Conservation (phyloP, 306 rosid species). For the Hippophae gyantsensis region DNA sequence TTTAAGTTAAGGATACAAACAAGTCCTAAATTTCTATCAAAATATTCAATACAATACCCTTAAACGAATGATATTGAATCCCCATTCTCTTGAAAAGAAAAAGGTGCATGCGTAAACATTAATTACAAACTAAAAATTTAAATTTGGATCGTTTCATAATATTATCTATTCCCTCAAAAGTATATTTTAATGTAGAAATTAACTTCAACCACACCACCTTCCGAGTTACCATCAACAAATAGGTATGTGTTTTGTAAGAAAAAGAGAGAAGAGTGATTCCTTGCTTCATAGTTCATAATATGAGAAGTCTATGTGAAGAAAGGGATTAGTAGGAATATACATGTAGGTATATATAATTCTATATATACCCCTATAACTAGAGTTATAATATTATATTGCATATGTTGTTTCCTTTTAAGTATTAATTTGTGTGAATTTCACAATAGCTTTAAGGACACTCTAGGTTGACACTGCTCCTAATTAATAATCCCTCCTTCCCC, state of each 20-base stretch:
- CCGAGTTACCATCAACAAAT: background rate
- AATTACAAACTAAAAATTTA: no score
- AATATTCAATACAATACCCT: no score
- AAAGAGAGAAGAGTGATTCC: slow-evolving; percentile 19
- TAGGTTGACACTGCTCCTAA: slow-evolving; percentile 50
- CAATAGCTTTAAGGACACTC: slow-evolving; percentile 57
- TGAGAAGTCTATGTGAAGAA: slow-evolving; percentile 41
- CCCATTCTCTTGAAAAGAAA: no score
- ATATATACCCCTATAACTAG: background rate
- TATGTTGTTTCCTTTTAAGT: background rate
- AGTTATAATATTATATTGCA: background rate
- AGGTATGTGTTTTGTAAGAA: background rate
- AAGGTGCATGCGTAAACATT: no score
- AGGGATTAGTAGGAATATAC: slow-evolving; percentile 18
- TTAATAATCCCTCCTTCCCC: slow-evolving; percentile 1
- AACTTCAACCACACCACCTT: background rate
- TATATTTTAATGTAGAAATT: background rate
- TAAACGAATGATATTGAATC: no score
- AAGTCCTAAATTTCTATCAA: no score
- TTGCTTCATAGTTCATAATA: slow-evolving; percentile 18
- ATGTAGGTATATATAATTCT: slow-evolving; percentile 8
- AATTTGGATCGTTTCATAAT: no score
- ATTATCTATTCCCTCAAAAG: no score
- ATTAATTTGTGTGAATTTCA: slow-evolving; percentile 16
- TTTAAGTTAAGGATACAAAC: no score